phyloP scores from a whole-genome alignment of 805 yeast species.

The Starmerella roubikii region DNA sequence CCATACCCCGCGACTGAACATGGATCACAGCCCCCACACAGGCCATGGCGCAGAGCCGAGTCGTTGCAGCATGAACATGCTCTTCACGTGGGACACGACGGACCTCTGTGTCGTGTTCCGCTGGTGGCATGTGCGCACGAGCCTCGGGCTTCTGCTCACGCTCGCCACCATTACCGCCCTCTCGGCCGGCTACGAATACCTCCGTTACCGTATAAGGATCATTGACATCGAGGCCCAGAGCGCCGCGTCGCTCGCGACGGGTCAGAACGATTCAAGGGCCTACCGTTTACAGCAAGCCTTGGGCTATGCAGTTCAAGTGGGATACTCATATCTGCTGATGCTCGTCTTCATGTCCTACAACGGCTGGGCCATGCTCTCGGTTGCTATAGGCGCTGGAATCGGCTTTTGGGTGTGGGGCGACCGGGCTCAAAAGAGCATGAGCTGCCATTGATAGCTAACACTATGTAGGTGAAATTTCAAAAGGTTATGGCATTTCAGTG shows the following conservation, averaged over 20 bases:
- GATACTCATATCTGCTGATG: conserved; percentile 40
- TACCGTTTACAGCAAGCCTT: conserved; percentile 11
- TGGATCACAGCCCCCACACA: conserved; percentile 13
- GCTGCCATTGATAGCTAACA: conserved; percentile 20
- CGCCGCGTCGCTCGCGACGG: conserved; percentile 1
- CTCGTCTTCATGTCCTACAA: conserved; percentile 76
- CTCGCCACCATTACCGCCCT: conserved; percentile 36
- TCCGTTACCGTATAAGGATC: conserved; percentile 26
- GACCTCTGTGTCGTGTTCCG: conserved; percentile 58
- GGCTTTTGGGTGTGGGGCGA: conserved; percentile 51
- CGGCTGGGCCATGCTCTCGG: conserved; percentile 68
- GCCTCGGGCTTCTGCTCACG: conserved; percentile 38
- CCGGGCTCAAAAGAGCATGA: conserved; percentile 18
- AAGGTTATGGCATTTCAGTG: no score
- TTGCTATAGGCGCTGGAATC: conserved; percentile 53
- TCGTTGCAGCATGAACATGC: conserved; percentile 33
- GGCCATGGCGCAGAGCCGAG: conserved; percentile 18
- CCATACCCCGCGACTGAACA: neutral
- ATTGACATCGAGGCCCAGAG: conserved; percentile 12
- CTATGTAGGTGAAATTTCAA: no score
- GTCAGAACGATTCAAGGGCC: neutral
- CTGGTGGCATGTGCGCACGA: conserved; percentile 66
- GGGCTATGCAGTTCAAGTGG: conserved; percentile 22
- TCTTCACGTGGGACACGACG: conserved; percentile 65
- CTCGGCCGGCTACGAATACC: conserved; percentile 48